A percentile compares a stretch with the other conserved stretches of the same genome.
These are phyloP conservation scores for Raphanus hybrid DNA, from an alignment of 441 rosid genomes.

Conservation along the genomic window DNA sequence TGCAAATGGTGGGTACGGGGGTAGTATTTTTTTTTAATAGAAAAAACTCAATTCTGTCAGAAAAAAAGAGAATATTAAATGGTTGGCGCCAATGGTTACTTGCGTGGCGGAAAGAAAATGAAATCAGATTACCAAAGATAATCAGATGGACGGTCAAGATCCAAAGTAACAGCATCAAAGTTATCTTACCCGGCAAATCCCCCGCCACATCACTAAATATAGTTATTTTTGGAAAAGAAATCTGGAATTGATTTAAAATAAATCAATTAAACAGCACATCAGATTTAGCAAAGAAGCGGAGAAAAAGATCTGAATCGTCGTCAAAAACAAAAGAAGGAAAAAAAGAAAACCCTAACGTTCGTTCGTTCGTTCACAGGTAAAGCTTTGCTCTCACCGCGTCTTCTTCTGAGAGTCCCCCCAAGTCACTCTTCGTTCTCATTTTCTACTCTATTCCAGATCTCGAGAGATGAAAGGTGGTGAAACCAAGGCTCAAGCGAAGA, in stretches of 20 bases:
- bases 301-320: constrained; percentile 12
- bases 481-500: constrained; percentile 49
- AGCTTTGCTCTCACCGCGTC: constrained; percentile 18
- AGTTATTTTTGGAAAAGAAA: neutral
- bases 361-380: constrained; percentile 37
- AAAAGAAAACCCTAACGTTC: constrained; percentile 41
- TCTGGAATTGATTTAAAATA: constrained; percentile 23
- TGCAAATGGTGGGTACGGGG: neutral
- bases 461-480: constrained; percentile 66
- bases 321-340: constrained; percentile 11
- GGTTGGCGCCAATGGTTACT: neutral
- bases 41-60: no score
- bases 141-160: constrained; percentile 22
- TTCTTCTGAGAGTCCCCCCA: constrained; percentile 35
- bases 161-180: neutral
- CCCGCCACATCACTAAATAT: constrained; percentile 19
- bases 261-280: neutral
- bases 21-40: no score
- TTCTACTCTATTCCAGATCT: constrained; percentile 49
- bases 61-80: no score
- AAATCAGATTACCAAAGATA: neutral
- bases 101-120: neutral
- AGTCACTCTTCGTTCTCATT: constrained; percentile 19
- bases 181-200: constrained; percentile 24
- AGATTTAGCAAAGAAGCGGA: neutral